Percentiles rank a stretch among this genome's conserved stretches.
Evolutionary conservation across 73 alveolate genomes (phyloP).

Genomic region (Blepharisma stoltei): DNA sequence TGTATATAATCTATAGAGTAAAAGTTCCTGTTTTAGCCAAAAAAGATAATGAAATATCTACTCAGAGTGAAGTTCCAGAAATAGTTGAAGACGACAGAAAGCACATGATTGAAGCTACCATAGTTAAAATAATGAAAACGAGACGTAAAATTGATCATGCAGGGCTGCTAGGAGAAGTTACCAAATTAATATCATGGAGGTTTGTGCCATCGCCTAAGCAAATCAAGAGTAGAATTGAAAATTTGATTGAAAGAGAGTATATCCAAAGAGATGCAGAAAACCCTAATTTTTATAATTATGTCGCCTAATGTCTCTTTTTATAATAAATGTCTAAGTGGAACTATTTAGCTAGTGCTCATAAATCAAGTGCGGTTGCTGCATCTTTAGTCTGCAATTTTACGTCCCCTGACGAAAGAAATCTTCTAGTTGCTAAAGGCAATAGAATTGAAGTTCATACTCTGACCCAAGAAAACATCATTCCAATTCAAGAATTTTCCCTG

Average conservation of each 20-base stretch:
- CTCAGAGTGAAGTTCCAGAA: conserved; percentile 41
- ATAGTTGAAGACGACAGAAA: conserved; percentile 64
- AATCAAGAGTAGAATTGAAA: conserved; percentile 70
- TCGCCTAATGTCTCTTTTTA: conserved; percentile 32
- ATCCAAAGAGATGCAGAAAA: conserved; percentile 60
- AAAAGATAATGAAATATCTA: conserved; percentile 32
- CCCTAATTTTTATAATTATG: conserved; percentile 53
- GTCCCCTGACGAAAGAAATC: too few relatives aligned
- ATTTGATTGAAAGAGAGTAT: conserved; percentile 66
- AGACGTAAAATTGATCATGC: conserved; percentile 59
- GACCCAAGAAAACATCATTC: too few relatives aligned
- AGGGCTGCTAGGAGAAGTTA: conserved; percentile 47
- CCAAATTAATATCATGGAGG: conserved; percentile 42
- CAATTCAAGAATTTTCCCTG: too few relatives aligned
- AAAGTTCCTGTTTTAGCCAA: conserved; percentile 40
- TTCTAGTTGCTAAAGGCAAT: too few relatives aligned
- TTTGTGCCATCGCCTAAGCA: conserved; percentile 43
- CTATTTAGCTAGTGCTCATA: too few relatives aligned
- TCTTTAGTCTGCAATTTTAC: too few relatives aligned
- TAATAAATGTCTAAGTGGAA: too few relatives aligned
- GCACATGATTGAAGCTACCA: conserved; percentile 71
- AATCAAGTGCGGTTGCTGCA: too few relatives aligned
- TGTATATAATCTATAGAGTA: conserved; percentile 29
- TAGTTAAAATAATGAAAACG: conserved; percentile 70
- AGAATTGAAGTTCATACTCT: too few relatives aligned